These are phyloP conservation scores for Ophiostoma tasmaniense DNA, from an alignment of 2,329 filamentous ascomycete genomes.

Conservation along the genomic window DNA sequence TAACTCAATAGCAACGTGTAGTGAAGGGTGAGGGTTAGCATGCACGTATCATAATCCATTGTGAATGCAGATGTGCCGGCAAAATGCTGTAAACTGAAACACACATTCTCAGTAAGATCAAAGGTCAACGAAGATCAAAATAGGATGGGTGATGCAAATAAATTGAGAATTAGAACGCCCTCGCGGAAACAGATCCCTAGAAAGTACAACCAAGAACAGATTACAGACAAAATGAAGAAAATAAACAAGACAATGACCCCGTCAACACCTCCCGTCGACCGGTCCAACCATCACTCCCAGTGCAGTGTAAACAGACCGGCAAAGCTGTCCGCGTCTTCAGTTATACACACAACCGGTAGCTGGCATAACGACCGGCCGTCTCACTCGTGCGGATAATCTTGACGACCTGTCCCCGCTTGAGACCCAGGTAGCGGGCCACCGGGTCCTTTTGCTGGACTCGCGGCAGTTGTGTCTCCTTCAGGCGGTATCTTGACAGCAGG, in stretches of 20 bases:
- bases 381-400: constrained; percentile 97
- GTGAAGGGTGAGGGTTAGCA: too few relatives aligned
- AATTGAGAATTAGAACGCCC: constrained; percentile 9
- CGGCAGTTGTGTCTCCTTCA: constrained; percentile 96
- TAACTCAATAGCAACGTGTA: not conserved
- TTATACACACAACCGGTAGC: constrained; percentile 69
- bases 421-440: constrained; percentile 81
- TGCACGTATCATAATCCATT: too few relatives aligned
- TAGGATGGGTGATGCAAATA: not conserved
- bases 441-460: constrained; percentile 87
- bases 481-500: constrained; percentile 76
- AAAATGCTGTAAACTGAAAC: not conserved
- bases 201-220: constrained; percentile 1
- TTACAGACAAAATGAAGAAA: not conserved
- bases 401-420: constrained; percentile 88
- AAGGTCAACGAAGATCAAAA: not conserved
- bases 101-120: not conserved
- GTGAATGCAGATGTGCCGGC: not conserved
- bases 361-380: constrained; percentile 92
- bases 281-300: not conserved
- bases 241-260: not conserved
- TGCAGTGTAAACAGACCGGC: not conserved
- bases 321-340: not conserved
- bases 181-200: constrained; percentile 4
- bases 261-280: not conserved